A percentile compares a stretch with the other conserved stretches of the same genome.
These are phyloP conservation scores for Mastigamoeba balamuthi DNA, from an alignment of 78 protist genomes.

Conservation along the genomic window DNA sequence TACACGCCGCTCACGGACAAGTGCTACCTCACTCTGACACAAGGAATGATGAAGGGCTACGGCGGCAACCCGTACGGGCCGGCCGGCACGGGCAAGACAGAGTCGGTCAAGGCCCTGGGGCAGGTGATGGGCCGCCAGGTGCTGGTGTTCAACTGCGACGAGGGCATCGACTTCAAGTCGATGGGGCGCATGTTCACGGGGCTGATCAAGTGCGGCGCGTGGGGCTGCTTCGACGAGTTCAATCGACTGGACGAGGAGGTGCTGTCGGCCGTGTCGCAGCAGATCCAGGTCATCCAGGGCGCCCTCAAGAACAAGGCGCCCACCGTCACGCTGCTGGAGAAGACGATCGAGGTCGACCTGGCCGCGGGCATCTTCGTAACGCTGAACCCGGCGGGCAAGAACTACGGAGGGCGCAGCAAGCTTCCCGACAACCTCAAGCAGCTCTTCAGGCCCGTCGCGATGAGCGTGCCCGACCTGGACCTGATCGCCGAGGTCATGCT, in stretches of 20 bases:
- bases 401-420: constrained; percentile 79
- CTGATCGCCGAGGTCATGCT: constrained; percentile 70
- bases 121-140: constrained; percentile 61
- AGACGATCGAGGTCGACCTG: constrained; percentile 23
- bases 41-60: constrained; percentile 69
- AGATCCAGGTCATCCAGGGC: constrained; percentile 74
- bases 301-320: constrained; percentile 25
- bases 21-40: constrained; percentile 77
- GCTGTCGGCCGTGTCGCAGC: constrained; percentile 79
- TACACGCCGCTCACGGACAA: constrained; percentile 88
- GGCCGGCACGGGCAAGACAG: constrained; percentile 91
- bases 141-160: constrained; percentile 91
- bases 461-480: constrained; percentile 71
- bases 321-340: constrained; percentile 32
- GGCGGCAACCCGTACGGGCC: constrained; percentile 93
- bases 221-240: constrained; percentile 78
- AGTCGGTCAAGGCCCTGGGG: constrained; percentile 84
- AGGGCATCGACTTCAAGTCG: constrained; percentile 72
- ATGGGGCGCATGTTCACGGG: constrained; percentile 87
- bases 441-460: constrained; percentile 83
- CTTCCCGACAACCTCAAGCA: constrained; percentile 87
- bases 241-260: constrained; percentile 68
- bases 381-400: constrained; percentile 62
- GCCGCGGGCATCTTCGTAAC: constrained; percentile 80
- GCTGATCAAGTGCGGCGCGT: constrained; percentile 84